Conservation (phyloP, 2,329 filamentous ascomycete genomes). For the Thermoascus crustaceus region DNA sequence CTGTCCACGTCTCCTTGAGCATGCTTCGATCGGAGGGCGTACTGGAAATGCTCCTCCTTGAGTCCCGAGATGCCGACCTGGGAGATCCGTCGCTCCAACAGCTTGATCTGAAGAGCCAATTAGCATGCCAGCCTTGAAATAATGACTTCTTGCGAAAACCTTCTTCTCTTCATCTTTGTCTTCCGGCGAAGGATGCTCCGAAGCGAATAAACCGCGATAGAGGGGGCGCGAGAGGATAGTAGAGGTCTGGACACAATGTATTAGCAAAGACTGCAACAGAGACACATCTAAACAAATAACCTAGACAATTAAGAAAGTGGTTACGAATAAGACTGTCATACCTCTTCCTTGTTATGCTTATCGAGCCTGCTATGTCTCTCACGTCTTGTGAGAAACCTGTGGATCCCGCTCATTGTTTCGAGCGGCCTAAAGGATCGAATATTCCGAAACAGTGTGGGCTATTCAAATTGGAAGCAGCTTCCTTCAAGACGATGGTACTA, state of each 20-base stretch:
- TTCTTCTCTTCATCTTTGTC: conserved; percentile 27
- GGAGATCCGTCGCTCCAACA: conserved; percentile 45
- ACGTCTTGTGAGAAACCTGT: conserved; percentile 33
- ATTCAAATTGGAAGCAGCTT: not conserved
- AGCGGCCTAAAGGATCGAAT: not conserved
- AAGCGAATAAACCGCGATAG: conserved; percentile 25
- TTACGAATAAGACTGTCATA: conserved; percentile 6
- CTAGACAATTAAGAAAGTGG: not conserved
- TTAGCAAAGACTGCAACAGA: not conserved
- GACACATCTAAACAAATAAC: not conserved
- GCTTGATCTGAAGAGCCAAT: conserved; percentile 37
- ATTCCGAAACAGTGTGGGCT: conserved; percentile 4
- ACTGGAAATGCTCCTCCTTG: conserved; percentile 54
- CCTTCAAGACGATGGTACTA: not conserved
- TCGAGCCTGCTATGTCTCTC: conserved; percentile 24
- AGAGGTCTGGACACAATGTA: conserved; percentile 11
- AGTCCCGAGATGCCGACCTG: conserved; percentile 47
- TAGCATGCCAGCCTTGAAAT: not conserved
- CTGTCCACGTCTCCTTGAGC: conserved; percentile 63
- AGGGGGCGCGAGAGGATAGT: conserved; percentile 18
- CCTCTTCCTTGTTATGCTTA: conserved; percentile 28
- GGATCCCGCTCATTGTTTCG: conserved; percentile 34
- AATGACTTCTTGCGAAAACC: conserved; percentile 13
- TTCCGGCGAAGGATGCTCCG: conserved; percentile 12
- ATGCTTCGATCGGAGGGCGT: conserved; percentile 54